These are phyloP conservation scores for Chloris gayana DNA, from an alignment of 176 grass and related monocot species.

Conservation along the genomic window DNA sequence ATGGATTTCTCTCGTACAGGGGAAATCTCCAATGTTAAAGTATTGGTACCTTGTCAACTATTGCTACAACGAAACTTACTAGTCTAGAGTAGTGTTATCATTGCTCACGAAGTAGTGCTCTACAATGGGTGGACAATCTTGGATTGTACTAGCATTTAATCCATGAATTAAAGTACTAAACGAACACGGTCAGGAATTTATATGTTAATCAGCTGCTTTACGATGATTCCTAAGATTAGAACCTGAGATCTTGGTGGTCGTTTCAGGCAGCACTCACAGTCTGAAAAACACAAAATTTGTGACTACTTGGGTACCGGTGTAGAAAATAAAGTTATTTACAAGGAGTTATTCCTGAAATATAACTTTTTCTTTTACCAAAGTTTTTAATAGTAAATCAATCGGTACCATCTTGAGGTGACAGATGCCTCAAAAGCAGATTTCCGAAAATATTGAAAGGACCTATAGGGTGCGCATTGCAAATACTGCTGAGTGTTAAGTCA, in stretches of 20 bases:
- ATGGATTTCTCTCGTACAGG: neutral
- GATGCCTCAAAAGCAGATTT: neutral
- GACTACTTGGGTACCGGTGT: too few species aligned
- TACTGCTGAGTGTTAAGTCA: neutral
- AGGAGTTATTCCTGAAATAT: neutral
- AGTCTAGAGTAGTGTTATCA: neutral
- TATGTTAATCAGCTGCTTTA: neutral
- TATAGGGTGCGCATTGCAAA: neutral
- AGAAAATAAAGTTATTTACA: neutral
- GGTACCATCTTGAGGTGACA: neutral
- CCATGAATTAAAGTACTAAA: neutral
- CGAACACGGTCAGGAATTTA: neutral
- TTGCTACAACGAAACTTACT: neutral
- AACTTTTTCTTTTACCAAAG: neutral
- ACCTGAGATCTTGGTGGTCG: neutral
- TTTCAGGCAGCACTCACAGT: neutral
- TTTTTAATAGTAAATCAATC: neutral
- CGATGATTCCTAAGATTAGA: neutral
- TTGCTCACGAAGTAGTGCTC: neutral
- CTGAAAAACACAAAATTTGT: neutral
- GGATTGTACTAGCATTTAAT: neutral
- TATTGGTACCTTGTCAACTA: neutral
- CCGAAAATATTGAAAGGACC: neutral
- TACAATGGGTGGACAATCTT: neutral
- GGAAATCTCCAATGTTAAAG: neutral